Evolutionary conservation across 345 rosid species (phyloP).

Genomic region (Mercurialis annua): DNA sequence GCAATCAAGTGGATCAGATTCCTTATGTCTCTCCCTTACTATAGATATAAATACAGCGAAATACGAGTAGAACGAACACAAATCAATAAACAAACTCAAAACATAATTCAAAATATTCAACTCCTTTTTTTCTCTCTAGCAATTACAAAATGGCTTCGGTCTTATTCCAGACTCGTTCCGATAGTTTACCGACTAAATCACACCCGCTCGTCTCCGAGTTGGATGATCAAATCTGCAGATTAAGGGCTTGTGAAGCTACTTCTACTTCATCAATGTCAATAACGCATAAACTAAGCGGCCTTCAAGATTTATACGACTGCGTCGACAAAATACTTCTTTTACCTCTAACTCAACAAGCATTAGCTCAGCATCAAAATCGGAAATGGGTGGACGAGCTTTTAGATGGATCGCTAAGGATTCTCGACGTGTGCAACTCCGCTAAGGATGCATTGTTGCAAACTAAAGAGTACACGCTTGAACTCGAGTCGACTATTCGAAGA

Average conservation of each 20-base stretch:
- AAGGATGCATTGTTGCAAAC: conserved; percentile 14
- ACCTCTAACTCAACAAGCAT: conserved; percentile 6
- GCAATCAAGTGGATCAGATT: conserved; percentile 1
- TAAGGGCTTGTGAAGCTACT: conserved; percentile 27
- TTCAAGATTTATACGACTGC: conserved; percentile 15
- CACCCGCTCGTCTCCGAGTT: conserved; percentile 40
- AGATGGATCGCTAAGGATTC: conserved; percentile 22
- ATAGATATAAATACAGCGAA: neutral
- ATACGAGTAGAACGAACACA: neutral
- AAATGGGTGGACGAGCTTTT: conserved; percentile 10
- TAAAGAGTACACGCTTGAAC: conserved; percentile 7
- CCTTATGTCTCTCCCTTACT: neutral
- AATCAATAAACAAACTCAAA: neutral
- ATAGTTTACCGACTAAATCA: conserved; percentile 40
- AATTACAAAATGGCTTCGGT: conserved; percentile 35
- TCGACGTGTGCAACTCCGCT: conserved; percentile 12
- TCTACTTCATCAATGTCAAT: conserved; percentile 30
- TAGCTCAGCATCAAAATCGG: neutral
- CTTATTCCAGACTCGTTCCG: conserved; percentile 44
- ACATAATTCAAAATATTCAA: neutral
- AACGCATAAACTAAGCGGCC: neutral
- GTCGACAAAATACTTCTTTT: conserved; percentile 18
- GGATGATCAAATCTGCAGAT: conserved; percentile 32
- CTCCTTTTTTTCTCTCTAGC: neutral
- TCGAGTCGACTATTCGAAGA: conserved; percentile 14